Evolutionary conservation across 306 rosid species (phyloP).

Genomic region (Cyamopsis tetragonoloba): DNA sequence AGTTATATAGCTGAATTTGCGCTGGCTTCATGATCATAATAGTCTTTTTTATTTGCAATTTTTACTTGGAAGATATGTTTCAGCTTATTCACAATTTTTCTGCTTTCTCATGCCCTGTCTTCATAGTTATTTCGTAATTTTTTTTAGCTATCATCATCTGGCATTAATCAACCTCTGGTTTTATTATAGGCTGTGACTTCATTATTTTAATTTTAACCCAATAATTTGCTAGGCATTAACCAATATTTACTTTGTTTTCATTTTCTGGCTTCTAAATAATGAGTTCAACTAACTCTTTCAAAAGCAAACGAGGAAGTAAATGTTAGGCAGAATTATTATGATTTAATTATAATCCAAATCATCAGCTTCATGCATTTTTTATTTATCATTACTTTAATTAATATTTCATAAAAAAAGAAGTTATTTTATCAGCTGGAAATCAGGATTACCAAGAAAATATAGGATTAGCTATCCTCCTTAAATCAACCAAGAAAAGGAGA

Average conservation of each 20-base stretch:
- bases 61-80: background rate
- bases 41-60: background rate
- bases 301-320: background rate
- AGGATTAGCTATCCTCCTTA: background rate
- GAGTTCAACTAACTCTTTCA: background rate
- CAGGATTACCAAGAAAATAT: background rate
- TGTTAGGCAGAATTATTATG: background rate
- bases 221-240: background rate
- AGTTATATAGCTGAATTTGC: constrained; percentile 1
- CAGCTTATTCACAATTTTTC: constrained; percentile 6
- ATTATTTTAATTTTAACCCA: no score
- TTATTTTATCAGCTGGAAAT: background rate
- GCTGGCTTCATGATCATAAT: background rate
- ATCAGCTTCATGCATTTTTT: background rate
- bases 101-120: constrained; percentile 11
- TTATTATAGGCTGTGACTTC: no score
- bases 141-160: no score
- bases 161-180: no score
- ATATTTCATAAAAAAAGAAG: background rate
- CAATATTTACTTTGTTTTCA: background rate
- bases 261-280: constrained; percentile 9
- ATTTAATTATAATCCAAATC: background rate
- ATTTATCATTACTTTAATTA: background rate
- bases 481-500: background rate
- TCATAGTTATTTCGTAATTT: no score